A percentile compares a stretch with the other conserved stretches of the same genome.
These are phyloP conservation scores for Fusarium algeriense DNA, from an alignment of 2,329 filamentous ascomycete genomes.

Conservation along the genomic window DNA sequence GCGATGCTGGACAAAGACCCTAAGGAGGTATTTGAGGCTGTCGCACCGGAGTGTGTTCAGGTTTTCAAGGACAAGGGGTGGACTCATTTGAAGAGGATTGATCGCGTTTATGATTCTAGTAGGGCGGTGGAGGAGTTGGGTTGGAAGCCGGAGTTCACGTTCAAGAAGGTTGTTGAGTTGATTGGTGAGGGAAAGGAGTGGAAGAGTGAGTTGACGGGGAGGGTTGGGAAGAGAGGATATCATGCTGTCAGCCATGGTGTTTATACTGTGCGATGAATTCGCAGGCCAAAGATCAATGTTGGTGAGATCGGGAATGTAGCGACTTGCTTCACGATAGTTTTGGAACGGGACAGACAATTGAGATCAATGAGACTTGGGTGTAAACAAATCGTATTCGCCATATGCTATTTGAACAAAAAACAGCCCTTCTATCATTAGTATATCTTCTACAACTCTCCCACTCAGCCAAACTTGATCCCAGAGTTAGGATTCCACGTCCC, in stretches of 20 bases:
- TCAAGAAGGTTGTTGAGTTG: constrained; percentile 52
- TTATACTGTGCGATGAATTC: constrained; percentile 54
- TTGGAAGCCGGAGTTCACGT: constrained; percentile 59
- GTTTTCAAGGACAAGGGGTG: constrained; percentile 53
- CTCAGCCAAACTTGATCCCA: constrained; percentile 68
- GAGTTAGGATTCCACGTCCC: constrained; percentile 71
- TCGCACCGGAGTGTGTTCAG: constrained; percentile 45
- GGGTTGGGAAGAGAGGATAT: constrained; percentile 60
- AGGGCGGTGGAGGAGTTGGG: constrained; percentile 57
- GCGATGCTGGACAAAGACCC: constrained; percentile 51
- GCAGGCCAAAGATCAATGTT: too few species aligned
- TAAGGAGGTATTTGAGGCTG: constrained; percentile 46
- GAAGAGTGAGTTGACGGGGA: constrained; percentile 55
- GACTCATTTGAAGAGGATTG: constrained; percentile 55
- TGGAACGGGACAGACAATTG: not conserved
- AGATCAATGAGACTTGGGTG: not conserved
- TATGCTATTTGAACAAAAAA: constrained; percentile 2
- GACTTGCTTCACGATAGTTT: not conserved
- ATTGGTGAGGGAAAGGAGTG: constrained; percentile 53
- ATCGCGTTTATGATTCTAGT: constrained; percentile 60
- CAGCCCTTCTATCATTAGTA: not conserved
- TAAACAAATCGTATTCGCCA: constrained; percentile 16
- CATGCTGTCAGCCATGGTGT: constrained; percentile 58
- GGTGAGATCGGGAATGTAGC: not conserved
- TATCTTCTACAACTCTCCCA: constrained; percentile 7